Evolutionary conservation across 108 stramenopile species (phyloP).

Genomic region (Ochromonas danica): DNA sequence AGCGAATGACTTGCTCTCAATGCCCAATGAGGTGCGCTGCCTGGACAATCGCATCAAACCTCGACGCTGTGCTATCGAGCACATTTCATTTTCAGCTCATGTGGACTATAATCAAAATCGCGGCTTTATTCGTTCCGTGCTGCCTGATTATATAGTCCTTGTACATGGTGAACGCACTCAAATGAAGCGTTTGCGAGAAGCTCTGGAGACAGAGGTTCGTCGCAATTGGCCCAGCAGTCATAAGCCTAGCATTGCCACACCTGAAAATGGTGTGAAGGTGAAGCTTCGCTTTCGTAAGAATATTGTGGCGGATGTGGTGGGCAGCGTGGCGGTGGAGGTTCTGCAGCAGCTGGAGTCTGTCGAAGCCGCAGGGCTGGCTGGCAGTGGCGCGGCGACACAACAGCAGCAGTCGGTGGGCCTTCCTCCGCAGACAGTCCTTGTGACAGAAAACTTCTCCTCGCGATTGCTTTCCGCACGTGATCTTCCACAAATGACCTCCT

Average conservation of each 20-base stretch:
- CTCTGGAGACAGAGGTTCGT: conserved; percentile 71
- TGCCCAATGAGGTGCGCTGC: conserved; percentile 89
- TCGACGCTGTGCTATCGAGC: conserved; percentile 76
- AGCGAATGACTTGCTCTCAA: conserved; percentile 88
- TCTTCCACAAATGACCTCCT: not conserved
- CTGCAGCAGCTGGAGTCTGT: not conserved
- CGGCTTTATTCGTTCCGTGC: conserved; percentile 69
- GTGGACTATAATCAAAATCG: conserved; percentile 95
- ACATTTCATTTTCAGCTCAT: conserved; percentile 94
- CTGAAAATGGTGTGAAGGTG: conserved; percentile 38
- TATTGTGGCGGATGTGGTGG: conserved; percentile 11
- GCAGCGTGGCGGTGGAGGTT: not conserved
- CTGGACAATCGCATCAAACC: conserved; percentile 86
- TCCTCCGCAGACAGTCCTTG: not conserved
- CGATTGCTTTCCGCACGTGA: not conserved
- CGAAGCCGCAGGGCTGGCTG: not conserved
- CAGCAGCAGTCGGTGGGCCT: not conserved
- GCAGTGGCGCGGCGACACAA: not conserved
- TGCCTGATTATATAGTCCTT: conserved; percentile 88
- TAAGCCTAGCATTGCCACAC: conserved; percentile 28
- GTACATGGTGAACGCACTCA: conserved; percentile 97
- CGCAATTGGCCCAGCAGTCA: conserved; percentile 63
- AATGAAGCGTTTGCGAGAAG: conserved; percentile 83
- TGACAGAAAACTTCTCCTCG: conserved; percentile 33
- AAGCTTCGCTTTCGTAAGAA: conserved; percentile 3